Conservation (phyloP, 2,329 filamentous ascomycete genomes). For the Hawksworthiomyces lignivorus region DNA sequence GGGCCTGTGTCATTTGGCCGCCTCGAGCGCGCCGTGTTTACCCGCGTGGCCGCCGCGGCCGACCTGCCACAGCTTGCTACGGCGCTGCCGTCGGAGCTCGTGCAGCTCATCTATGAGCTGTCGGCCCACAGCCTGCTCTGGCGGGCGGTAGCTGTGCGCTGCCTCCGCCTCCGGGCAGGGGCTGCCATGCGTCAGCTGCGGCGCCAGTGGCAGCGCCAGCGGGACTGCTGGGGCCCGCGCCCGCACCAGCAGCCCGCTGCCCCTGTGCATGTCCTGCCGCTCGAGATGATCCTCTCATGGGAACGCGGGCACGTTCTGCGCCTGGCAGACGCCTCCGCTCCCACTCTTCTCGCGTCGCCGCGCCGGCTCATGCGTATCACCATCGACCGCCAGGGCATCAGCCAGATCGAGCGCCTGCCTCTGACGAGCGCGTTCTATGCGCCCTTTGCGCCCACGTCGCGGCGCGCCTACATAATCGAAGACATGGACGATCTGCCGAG, state of each 20-base stretch:
- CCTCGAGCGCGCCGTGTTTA: background rate
- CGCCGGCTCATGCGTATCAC: constrained; percentile 1
- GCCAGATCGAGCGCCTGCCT: background rate
- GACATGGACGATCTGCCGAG: no score
- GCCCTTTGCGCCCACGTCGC: no score
- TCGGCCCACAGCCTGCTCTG: constrained; percentile 5
- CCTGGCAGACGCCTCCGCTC: background rate
- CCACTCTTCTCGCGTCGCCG: background rate
- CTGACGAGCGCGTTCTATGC: background rate
- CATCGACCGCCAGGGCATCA: constrained; percentile 3
- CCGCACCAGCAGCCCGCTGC: background rate
- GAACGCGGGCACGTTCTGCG: background rate
- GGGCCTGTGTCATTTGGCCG: background rate
- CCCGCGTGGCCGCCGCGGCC: background rate
- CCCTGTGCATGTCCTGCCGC: background rate
- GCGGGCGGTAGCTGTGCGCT: constrained; percentile 2
- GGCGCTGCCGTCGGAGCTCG: constrained; percentile 1
- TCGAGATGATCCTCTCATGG: background rate
- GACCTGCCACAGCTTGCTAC: background rate
- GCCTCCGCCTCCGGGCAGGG: background rate
- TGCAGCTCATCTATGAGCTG: constrained; percentile 1
- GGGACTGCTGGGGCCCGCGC: no score
- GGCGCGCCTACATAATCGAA: no score
- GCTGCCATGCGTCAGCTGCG: no score
- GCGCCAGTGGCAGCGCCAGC: no score